Base-by-base conservation (phyloP, 805 yeast species). In the Metschnikowia noctiluminum region DNA sequence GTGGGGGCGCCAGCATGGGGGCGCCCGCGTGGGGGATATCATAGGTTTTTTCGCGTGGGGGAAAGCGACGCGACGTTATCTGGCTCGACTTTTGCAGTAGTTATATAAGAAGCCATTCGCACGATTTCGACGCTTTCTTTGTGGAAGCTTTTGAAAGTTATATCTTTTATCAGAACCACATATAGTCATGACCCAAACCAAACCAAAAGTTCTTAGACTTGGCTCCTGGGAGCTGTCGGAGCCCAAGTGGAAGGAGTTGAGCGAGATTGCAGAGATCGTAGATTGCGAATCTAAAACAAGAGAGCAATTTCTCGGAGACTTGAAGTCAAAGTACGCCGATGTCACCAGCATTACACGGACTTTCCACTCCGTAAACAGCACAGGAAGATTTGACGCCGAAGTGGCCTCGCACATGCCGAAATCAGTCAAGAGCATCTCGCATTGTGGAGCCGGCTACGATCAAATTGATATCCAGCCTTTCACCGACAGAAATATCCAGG, bases 381-480 rank as follows among this genome's bases (percentile, higher is more conserved):
- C 89, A 2, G 91, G 91, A 1, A 65, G 80, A 40, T 81, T 85
- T 53, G 90, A 85, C 61, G 77, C 70, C 42, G 90, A 85, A 55
- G 62, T 85, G 53, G 74, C 80, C 16, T 54, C 64, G 9, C 73
- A 74, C 28, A 69, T 85, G 46, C 92, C 92, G 4, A 48, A 65
- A 1, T 62, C 81, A 0, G 72, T 85, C 7, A 71, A 73, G 49
- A 69, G 79, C 12, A 68, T 85, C 12, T 70, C 80, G 52, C 89
- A 84, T 62, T 69, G 75, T 51, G 91, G 91, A 49, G 92, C 92
- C 0, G 91, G 87, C 5, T 85, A 85, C 64, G 92, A 85, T 61
- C 89, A 85, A 64, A 71, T 85, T 39, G 87, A 84, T 54, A 76
- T 79, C 3, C 70, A 68, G 26, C 77, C 80, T 15, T 76, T 83